A percentile compares a stretch with the other conserved stretches of the same genome.
Conservation (phyloP, 129 eudicot species). For the Chrysanthemum lavandulifolium region DNA sequence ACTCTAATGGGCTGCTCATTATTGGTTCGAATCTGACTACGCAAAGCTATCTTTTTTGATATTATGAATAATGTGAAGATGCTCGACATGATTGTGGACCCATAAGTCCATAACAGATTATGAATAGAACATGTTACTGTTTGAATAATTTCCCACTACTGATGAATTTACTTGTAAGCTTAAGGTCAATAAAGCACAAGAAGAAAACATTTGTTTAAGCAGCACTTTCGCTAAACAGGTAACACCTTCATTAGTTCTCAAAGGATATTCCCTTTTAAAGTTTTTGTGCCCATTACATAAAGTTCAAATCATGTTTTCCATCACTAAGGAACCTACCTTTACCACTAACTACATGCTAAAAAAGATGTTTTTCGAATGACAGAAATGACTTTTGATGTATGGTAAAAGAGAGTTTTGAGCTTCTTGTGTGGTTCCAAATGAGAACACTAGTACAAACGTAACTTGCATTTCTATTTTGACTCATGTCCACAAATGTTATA, state of each 20-base stretch:
- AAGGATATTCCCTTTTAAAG: conserved; percentile 37
- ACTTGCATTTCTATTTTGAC: background rate
- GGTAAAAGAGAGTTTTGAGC: background rate
- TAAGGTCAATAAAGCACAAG: conserved; percentile 33
- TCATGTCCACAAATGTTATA: background rate
- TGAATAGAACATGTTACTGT: conserved; percentile 26
- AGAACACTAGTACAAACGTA: background rate
- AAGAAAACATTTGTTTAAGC: conserved; percentile 20
- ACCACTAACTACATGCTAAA: conserved; percentile 12
- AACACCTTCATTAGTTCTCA: conserved; percentile 28
- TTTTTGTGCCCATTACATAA: conserved; percentile 42
- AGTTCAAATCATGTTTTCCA: conserved; percentile 23
- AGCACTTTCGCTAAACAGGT: conserved; percentile 23
- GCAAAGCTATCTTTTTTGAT: background rate
- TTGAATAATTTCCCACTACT: conserved; percentile 34
- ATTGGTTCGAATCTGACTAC: background rate
- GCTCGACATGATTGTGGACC: conserved; percentile 21
- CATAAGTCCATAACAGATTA: conserved; percentile 2
- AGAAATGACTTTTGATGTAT: background rate
- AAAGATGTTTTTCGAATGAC: background rate
- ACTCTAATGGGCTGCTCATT: background rate
- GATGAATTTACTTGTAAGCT: conserved; percentile 3
- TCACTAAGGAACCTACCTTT: conserved; percentile 12
- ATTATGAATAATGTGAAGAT: background rate
- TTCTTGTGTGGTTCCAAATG: background rate